Base-by-base conservation (phyloP, 306 rosid genomes). In the Begonia loranthoides region DNA sequence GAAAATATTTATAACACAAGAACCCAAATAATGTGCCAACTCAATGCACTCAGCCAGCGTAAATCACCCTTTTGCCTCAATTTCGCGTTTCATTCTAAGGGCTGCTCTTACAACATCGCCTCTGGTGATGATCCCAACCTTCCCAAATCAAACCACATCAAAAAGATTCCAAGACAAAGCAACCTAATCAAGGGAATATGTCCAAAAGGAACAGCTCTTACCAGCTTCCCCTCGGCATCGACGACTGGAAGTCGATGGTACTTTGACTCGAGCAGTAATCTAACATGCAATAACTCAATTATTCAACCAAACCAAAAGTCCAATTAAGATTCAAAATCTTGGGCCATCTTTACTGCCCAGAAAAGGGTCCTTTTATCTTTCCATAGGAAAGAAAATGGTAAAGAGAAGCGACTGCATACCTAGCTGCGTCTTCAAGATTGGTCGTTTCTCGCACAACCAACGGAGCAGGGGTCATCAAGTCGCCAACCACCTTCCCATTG, bases 201-300 rank as follows among this genome's bases (percentile, higher is more conserved):
- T 28, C 36, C 36, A 7, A 7, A 7, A 28, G 36, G 36, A 28
- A 28, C 36, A 57, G 10, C 38, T 11, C 73, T 38, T 75, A 87
- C 94, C 89, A 87, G 86, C 70, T 74, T 87, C 17, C 96, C 94
- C 44, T 74, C 83, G 1, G 77, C 76, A 54, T 87, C 94, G 50
- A 87, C 94, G 45, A 87, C 94, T 0, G 96, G 94, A 74, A 87
- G 96, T 46, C 96, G 79, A n/a, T 94, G 80, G 55, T 79, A 79
- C 64, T 82, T 87, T 17, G 94, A 82, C 64, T 82, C 87, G 6
- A 84, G 83, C 69, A 84, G 66, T 55, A 84, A 50, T 70, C 94
- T 84, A 66, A 52, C 38, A 22, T 53, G 13, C 4, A 6, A 15
- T 2, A 28, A 19, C 21, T 51, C 9, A 6, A 3, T 43, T 28